phyloP scores from a whole-genome alignment of 2,329 filamentous ascomycete genomes.

The Piedraia hortae region DNA sequence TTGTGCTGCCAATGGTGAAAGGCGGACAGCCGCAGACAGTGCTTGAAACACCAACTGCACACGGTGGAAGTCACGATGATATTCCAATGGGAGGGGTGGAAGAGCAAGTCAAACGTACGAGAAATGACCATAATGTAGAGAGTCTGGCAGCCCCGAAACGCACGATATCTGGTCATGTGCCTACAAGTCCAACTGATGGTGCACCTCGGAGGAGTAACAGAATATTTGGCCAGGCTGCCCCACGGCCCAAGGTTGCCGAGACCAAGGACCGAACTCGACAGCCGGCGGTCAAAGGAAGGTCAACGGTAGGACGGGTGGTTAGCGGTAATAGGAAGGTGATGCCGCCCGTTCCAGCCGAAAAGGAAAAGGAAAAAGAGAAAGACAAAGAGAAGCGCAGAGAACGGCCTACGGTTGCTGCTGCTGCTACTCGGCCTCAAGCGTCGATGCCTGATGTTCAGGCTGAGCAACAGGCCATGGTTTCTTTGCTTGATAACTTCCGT shows the following conservation, averaged over 20 bases:
- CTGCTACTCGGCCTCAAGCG: not conserved
- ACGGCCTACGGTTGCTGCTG: slow-evolving; percentile 16
- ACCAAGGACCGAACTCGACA: too few species aligned
- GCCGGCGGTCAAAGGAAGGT: slow-evolving; percentile 37
- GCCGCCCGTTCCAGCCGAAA: slow-evolving; percentile 26
- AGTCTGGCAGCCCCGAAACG: too few species aligned
- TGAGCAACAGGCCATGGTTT: slow-evolving; percentile 45
- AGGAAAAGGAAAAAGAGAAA: slow-evolving; percentile 32
- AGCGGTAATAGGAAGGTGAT: slow-evolving; percentile 56
- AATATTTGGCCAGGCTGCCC: slow-evolving; percentile 34
- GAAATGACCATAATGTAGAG: too few species aligned
- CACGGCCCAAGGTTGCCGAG: too few species aligned
- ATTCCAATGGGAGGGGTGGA: slow-evolving; percentile 10
- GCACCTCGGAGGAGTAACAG: slow-evolving; percentile 19
- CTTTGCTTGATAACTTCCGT: slow-evolving; percentile 52
- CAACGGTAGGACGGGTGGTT: slow-evolving; percentile 56
- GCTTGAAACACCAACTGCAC: slow-evolving; percentile 22
- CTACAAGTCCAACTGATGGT: too few species aligned
- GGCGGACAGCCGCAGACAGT: slow-evolving; percentile 5
- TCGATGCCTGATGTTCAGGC: slow-evolving; percentile 2
- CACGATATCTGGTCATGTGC: slow-evolving; percentile 73
- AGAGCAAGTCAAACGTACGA: too few species aligned
- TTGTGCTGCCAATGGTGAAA: slow-evolving; percentile 17
- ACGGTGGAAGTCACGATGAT: slow-evolving; percentile 17
- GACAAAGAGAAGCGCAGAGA: slow-evolving; percentile 28